Percentiles rank a stretch among this genome's conserved stretches.
Evolutionary conservation across 176 grass and related monocot species (phyloP).

Genomic region (Juncus inflexus): DNA sequence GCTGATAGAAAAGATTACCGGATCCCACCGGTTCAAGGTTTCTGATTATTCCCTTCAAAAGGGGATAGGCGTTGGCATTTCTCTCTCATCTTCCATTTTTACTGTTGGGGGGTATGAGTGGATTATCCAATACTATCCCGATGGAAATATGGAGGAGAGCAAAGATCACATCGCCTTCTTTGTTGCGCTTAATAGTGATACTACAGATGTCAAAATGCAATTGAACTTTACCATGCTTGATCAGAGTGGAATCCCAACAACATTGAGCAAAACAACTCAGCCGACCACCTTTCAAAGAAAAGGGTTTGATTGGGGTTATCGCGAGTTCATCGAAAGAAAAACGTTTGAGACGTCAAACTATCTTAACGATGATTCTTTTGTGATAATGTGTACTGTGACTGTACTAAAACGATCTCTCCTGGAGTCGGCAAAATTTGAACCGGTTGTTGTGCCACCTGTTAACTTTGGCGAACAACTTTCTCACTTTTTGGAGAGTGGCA

Average conservation of each 20-base stretch:
- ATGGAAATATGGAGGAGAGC: not conserved
- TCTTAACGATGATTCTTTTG: conserved; percentile 24
- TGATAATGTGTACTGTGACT: conserved; percentile 13
- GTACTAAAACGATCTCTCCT: conserved; percentile 4
- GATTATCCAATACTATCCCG: conserved; percentile 1
- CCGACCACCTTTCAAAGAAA: not conserved
- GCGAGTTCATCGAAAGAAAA: not conserved
- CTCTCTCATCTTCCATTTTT: not conserved
- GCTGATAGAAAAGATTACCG: not conserved
- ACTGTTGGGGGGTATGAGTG: conserved; percentile 4
- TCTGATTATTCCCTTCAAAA: not conserved
- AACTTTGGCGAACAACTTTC: conserved; percentile 11
- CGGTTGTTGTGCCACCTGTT: not conserved
- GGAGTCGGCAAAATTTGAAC: not conserved
- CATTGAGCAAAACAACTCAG: not conserved
- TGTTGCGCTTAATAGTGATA: not conserved
- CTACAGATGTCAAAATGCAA: not conserved
- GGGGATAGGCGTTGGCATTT: not conserved
- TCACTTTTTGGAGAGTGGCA: conserved; percentile 10
- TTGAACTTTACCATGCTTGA: not conserved
- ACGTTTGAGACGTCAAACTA: not conserved
- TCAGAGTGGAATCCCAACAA: not conserved
- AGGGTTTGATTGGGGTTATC: not conserved
- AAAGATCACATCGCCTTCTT: not conserved
- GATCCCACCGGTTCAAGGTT: conserved; percentile 5